Evolutionary conservation across 1,139 yeast genomes (phyloP).

Genomic region (Hyphopichia pseudoburtonii): DNA sequence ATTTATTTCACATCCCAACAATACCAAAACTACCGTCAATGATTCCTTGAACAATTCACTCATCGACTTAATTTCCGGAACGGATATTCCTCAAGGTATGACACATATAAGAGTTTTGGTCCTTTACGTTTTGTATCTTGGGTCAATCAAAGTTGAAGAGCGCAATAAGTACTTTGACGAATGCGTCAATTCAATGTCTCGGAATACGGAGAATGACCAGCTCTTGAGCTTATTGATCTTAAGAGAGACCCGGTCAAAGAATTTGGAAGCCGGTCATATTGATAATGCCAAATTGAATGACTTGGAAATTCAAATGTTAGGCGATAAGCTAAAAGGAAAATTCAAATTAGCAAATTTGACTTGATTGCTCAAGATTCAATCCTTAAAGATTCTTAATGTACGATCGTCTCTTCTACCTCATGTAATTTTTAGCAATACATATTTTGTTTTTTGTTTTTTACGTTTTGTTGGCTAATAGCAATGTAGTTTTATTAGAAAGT

Average conservation of each 20-base stretch:
- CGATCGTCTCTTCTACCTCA: too few relatives aligned
- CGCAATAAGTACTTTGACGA: conserved; percentile 14
- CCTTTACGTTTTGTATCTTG: conserved; percentile 15
- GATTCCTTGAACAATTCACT: conserved; percentile 1
- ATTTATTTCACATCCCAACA: background rate
- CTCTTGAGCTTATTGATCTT: conserved; percentile 22
- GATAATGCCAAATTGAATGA: conserved; percentile 24
- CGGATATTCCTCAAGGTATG: conserved; percentile 3
- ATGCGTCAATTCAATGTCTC: conserved; percentile 14
- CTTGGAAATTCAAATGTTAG: conserved; percentile 20
- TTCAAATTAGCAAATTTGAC: conserved; percentile 12
- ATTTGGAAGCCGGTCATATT: conserved; percentile 19
- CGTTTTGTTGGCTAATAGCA: too few relatives aligned
- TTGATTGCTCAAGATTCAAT: too few relatives aligned
- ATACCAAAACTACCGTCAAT: background rate
- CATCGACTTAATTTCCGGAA: background rate
- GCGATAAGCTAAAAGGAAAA: conserved; percentile 14
- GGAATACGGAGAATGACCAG: conserved; percentile 20
- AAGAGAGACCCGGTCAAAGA: conserved; percentile 15
- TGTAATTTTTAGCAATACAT: too few relatives aligned
- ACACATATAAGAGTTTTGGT: conserved; percentile 13
- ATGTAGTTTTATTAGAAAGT: background rate
- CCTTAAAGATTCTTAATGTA: too few relatives aligned
- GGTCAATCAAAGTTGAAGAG: conserved; percentile 14
- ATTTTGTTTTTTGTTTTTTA: too few relatives aligned